A percentile compares a stretch with the other conserved stretches of the same genome.
phyloP scores from a whole-genome alignment of 2,329 filamentous ascomycete genomes.

The Myriangium duriaei region DNA sequence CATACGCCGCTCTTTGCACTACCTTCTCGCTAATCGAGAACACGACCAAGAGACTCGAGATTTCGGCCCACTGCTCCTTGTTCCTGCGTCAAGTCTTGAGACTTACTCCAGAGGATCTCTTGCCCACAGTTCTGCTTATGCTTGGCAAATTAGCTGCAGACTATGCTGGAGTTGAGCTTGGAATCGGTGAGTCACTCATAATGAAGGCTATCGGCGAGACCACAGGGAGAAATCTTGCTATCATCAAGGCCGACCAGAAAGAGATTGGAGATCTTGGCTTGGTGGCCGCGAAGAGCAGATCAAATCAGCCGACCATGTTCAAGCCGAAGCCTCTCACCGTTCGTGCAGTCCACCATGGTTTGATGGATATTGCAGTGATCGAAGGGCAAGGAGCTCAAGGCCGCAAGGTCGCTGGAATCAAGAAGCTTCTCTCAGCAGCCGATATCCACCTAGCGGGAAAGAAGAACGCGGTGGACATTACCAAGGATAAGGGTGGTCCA shows the following conservation, averaged over 20 bases:
- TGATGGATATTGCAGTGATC: slow-evolving; percentile 79
- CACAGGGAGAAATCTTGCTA: slow-evolving; percentile 72
- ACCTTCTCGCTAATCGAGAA: slow-evolving; percentile 93
- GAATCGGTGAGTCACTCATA: slow-evolving; percentile 95
- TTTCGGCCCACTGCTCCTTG: slow-evolving; percentile 75
- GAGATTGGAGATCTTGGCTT: slow-evolving; percentile 92
- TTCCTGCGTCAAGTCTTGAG: slow-evolving; percentile 92
- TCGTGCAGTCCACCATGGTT: slow-evolving; percentile 69
- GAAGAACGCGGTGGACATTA: slow-evolving; percentile 58
- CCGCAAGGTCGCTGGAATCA: slow-evolving; percentile 86
- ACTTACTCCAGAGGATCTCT: slow-evolving; percentile 73
- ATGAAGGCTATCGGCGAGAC: slow-evolving; percentile 98
- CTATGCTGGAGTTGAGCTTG: slow-evolving; percentile 89
- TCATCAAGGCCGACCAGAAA: slow-evolving; percentile 92
- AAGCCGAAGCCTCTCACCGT: slow-evolving; percentile 87
- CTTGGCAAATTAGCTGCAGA: slow-evolving; percentile 96
- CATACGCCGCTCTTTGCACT: slow-evolving; percentile 85
- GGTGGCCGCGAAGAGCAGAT: slow-evolving; percentile 88
- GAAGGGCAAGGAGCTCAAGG: slow-evolving; percentile 79
- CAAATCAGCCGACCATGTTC: slow-evolving; percentile 96
- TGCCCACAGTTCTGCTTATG: slow-evolving; percentile 87
- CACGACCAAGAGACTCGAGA: slow-evolving; percentile 82
- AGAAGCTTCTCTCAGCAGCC: slow-evolving; percentile 86
- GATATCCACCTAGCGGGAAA: slow-evolving; percentile 56
- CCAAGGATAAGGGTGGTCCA: slow-evolving; percentile 79